Percentiles rank a stretch among this genome's conserved stretches.
Conservation (phyloP, 306 rosid genomes). For the Macrotyloma uniflorum region DNA sequence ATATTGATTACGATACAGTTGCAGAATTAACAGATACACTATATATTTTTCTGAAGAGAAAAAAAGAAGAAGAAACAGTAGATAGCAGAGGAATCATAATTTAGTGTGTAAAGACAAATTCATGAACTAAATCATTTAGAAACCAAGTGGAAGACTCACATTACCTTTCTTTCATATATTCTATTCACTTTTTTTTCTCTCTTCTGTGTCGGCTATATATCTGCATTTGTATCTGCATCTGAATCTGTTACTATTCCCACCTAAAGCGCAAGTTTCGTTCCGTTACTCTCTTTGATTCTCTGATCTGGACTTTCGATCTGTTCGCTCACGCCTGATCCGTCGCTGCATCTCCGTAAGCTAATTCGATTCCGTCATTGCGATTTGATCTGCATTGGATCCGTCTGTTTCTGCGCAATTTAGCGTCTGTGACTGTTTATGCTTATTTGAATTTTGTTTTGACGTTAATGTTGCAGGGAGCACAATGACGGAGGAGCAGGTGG, state of each 20-base stretch:
- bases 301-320: conserved; percentile 45
- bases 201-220: conserved; percentile 44
- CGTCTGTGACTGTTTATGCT: not conserved
- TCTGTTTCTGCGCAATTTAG: not conserved
- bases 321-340: conserved; percentile 21
- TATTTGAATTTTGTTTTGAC: conserved; percentile 24
- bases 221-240: conserved; percentile 26
- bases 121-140: not conserved
- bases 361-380: not conserved
- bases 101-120: not conserved
- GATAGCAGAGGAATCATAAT: not conserved
- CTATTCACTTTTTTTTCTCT: not conserved
- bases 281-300: not conserved
- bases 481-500: conserved; percentile 66
- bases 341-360: conserved; percentile 39
- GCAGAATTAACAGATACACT: not conserved
- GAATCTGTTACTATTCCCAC: not conserved
- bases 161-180: conserved; percentile 9
- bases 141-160: conserved; percentile 20
- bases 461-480: conserved; percentile 29
- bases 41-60: not conserved
- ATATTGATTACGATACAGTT: no score
- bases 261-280: not conserved
- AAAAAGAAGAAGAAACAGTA: not conserved
- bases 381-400: conserved; percentile 14